phyloP scores from a whole-genome alignment of 805 yeast species.

The Tetrapisispora nanseiensis region DNA sequence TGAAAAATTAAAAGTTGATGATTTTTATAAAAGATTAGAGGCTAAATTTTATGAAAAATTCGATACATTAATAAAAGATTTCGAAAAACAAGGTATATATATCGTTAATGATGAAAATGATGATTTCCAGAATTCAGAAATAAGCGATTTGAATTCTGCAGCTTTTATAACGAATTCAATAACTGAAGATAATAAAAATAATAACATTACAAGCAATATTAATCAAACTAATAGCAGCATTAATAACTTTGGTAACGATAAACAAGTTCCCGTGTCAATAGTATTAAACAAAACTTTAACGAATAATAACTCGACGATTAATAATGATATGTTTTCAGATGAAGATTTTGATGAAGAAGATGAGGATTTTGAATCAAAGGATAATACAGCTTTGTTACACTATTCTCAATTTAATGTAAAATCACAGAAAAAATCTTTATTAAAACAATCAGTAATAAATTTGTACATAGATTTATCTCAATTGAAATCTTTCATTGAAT shows the following conservation, averaged over 20 bases:
- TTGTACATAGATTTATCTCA: conserved; percentile 69
- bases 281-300: neutral
- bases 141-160: neutral
- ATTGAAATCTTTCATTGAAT: conserved; percentile 70
- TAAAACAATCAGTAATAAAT: conserved; percentile 53
- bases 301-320: neutral
- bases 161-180: too few species aligned
- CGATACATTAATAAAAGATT: conserved; percentile 39
- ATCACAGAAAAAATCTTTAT: conserved; percentile 48
- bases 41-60: conserved; percentile 36
- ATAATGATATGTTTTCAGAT: conserved; percentile 6
- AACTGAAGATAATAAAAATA: neutral
- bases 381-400: conserved; percentile 41
- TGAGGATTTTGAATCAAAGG: conserved; percentile 31
- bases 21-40: conserved; percentile 41
- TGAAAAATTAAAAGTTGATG: conserved; percentile 45
- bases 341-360: conserved; percentile 29
- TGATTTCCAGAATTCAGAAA: neutral
- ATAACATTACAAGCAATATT: neutral
- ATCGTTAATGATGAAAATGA: neutral
- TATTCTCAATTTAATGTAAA: conserved; percentile 42
- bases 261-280: neutral
- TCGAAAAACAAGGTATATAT: conserved; percentile 30
- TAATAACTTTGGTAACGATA: neutral
- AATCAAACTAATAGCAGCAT: neutral